Conservation (phyloP, 768 basidiomycete genomes). For the Mycena filopes region DNA sequence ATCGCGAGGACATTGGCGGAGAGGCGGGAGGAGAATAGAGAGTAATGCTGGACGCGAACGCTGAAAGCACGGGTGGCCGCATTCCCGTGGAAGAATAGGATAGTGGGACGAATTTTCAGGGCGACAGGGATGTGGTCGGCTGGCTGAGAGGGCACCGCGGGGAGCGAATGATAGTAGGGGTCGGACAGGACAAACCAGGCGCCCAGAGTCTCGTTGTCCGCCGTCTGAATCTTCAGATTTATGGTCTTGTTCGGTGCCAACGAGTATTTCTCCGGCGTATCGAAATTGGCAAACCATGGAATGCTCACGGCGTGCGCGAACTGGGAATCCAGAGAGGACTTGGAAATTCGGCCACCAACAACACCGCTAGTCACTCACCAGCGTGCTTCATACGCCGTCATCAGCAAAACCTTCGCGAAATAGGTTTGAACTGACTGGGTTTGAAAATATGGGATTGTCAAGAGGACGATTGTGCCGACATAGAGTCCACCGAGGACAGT, state of each 20-base stretch:
- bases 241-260: constrained; percentile 85
- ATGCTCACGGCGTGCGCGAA: constrained; percentile 69
- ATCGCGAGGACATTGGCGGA: constrained; percentile 82
- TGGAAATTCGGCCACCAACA: background rate
- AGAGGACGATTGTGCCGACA: constrained; percentile 57
- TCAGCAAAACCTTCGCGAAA: constrained; percentile 9
- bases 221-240: constrained; percentile 75
- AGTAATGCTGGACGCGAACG: constrained; percentile 76
- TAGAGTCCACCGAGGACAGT: constrained; percentile 64
- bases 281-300: constrained; percentile 72
- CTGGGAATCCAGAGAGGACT: background rate
- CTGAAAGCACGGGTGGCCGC: constrained; percentile 79
- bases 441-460: constrained; percentile 74
- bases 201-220: constrained; percentile 84
- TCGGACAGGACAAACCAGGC: constrained; percentile 89
- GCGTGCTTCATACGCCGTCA: constrained; percentile 7
- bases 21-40: constrained; percentile 71
- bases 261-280: constrained; percentile 80
- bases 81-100: constrained; percentile 96
- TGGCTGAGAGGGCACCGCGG: constrained; percentile 49
- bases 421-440: constrained; percentile 62
- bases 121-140: constrained; percentile 62
- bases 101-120: constrained; percentile 68
- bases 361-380: constrained; percentile 14
- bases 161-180: constrained; percentile 63